Evolutionary conservation across 1,284 basidiomycete species (phyloP), one percentile per base, ranked within the genome.

Genomic region (Cutaneotrichosporon sp.): DNA sequence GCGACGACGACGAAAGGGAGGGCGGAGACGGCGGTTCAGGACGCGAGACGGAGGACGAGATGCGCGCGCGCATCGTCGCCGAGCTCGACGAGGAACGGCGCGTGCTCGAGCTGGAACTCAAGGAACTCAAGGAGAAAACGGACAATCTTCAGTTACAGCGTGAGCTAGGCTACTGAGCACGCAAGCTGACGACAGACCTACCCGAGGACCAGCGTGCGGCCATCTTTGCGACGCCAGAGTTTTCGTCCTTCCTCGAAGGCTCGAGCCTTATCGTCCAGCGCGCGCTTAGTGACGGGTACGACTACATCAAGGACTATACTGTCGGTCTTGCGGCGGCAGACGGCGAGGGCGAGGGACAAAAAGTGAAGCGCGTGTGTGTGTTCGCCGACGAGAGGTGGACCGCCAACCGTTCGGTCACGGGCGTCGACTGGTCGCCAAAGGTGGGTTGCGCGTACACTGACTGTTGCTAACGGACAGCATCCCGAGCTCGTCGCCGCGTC

Each of bases 391-490:
- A 93, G 66, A 80, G 87, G 39, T 88, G 88, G 76, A 86, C 86
- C 8, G 87, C 87, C 70, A 91, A 93, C 65, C 79, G 96, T 49
- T 93, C 91, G 12, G 88, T 99, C 51, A 98, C 96, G 0, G 91
- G 89, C 60, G 79, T 97, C 14, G 96, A 97, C 69, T 99, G 96
- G 96, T 96, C 91, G 48, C 87, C 89, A 1, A 94, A 93, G 79
- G 92, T 87, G 56, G 62, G 76, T 61, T 10, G 33, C 7, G 44
- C 13, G 17, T 36, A 37, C 10, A 26, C 21, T 15, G 13, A n/a
- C 30, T 5, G 10, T n/a, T 18, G 12, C 43, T 51, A 33, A 55
- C 43, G 8, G 0, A n/a, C 68, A 97, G 90, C 96, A 91, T 65
- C 93, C 93, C 8, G 96, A 99, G 75, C 83, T 99, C 21, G 88